These are phyloP conservation scores for Nectriaceae sp. DNA, from an alignment of 2,329 filamentous ascomycete genomes.

Conservation along the genomic window DNA sequence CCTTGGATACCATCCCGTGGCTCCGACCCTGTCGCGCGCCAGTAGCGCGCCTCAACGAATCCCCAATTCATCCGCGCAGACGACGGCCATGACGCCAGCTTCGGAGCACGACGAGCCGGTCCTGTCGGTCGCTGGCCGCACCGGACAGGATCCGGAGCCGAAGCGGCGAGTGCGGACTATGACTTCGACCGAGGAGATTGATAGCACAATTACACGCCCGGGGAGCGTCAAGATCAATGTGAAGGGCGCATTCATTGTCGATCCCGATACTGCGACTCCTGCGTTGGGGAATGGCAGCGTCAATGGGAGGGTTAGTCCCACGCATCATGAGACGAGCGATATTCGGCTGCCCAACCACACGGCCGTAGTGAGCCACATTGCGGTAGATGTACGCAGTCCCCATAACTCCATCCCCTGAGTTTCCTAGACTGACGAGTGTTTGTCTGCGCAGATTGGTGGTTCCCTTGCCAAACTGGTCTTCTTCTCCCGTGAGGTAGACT, in stretches of 20 bases:
- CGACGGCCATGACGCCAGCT: neutral
- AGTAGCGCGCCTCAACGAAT: neutral
- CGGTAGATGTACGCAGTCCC: slow-evolving; percentile 90
- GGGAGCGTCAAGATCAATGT: slow-evolving; percentile 92
- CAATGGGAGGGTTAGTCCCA: slow-evolving; percentile 49
- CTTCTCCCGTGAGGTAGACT: slow-evolving; percentile 85
- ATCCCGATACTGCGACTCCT: slow-evolving; percentile 67
- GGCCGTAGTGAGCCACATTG: slow-evolving; percentile 92
- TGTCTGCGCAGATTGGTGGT: slow-evolving; percentile 83
- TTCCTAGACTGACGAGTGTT: no score
- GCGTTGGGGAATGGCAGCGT: slow-evolving; percentile 37
- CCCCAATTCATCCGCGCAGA: neutral
- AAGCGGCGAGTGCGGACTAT: slow-evolving; percentile 33
- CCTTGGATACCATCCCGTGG: neutral
- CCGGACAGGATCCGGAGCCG: slow-evolving; percentile 12
- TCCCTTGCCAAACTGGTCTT: slow-evolving; percentile 96
- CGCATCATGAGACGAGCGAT: slow-evolving; percentile 76
- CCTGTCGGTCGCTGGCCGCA: no score
- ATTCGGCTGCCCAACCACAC: slow-evolving; percentile 97
- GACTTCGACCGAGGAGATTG: slow-evolving; percentile 59
- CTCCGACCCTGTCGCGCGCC: neutral
- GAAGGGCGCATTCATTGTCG: slow-evolving; percentile 92
- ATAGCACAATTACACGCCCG: slow-evolving; percentile 62
- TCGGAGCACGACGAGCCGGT: slow-evolving; percentile 8
- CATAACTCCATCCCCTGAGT: slow-evolving; percentile 2